These are phyloP conservation scores for Penicillium argentinense DNA, from an alignment of 495 filamentous ascomycete genomes.

Conservation along the genomic window DNA sequence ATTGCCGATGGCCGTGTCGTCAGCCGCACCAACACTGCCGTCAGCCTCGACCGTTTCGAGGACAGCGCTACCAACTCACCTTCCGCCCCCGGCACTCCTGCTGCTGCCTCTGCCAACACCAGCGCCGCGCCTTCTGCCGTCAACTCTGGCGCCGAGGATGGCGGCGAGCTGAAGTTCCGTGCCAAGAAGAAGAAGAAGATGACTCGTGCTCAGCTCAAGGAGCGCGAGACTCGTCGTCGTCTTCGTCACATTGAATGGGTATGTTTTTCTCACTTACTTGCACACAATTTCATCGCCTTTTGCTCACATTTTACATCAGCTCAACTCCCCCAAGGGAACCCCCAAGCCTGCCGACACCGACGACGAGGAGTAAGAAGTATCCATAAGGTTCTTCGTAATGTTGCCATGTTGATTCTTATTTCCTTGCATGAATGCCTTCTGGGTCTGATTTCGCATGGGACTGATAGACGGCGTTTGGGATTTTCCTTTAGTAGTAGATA, in stretches of 20 bases:
- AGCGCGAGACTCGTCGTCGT: constrained; percentile 80
- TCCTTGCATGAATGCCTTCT: constrained; percentile 23
- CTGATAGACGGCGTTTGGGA: constrained; percentile 29
- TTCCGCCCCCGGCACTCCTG: constrained; percentile 49
- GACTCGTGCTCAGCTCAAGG: constrained; percentile 93
- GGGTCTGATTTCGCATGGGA: constrained; percentile 25
- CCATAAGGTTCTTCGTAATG: constrained; percentile 8
- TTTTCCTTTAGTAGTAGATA: constrained; percentile 19
- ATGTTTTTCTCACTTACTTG: neutral
- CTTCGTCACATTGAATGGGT: constrained; percentile 94
- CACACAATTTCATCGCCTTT: neutral
- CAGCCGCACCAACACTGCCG: constrained; percentile 72
- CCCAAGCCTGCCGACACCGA: constrained; percentile 77
- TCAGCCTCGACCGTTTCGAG: constrained; percentile 81
- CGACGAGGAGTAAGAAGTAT: constrained; percentile 54
- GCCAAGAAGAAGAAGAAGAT: constrained; percentile 98
- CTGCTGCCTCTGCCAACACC: constrained; percentile 52
- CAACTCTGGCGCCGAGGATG: constrained; percentile 82
- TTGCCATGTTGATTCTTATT: constrained; percentile 14
- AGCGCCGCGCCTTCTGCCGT: constrained; percentile 69
- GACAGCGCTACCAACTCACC: constrained; percentile 69
- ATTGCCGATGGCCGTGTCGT: constrained; percentile 84
- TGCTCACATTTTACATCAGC: constrained; percentile 30
- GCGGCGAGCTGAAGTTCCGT: constrained; percentile 82
- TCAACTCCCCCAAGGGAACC: constrained; percentile 67